These are phyloP conservation scores for Tilletia walkeri DNA, from an alignment of 1,284 basidiomycete genomes.

Conservation along the genomic window DNA sequence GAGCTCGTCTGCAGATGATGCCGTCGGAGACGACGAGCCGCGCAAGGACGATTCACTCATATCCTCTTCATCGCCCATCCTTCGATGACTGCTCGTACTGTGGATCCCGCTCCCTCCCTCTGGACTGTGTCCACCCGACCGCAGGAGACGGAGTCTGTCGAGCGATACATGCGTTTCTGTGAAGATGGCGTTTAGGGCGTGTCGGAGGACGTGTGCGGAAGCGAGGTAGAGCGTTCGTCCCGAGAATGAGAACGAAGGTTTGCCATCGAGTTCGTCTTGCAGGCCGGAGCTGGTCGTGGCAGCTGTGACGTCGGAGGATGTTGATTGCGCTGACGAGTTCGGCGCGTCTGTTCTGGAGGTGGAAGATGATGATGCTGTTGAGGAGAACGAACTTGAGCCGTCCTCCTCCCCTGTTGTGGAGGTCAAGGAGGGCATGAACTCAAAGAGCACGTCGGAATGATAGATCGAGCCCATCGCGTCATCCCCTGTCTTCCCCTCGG, in stretches of 20 bases:
- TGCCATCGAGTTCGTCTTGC: slow-evolving; percentile 11
- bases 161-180: slow-evolving; percentile 34
- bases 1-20: slow-evolving; percentile 31
- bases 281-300: background rate
- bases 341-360: background rate
- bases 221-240: slow-evolving; percentile 46
- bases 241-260: slow-evolving; percentile 40
- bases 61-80: too few relatives aligned
- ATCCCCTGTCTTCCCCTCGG: background rate
- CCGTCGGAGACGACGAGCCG: background rate
- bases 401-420: too few relatives aligned
- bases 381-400: background rate
- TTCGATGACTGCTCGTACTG: too few relatives aligned
- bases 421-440: slow-evolving; percentile 28
- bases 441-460: slow-evolving; percentile 41
- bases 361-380: background rate
- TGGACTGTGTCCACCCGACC: background rate
- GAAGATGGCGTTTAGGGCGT: slow-evolving; percentile 43
- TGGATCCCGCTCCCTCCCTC: too few relatives aligned
- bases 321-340: background rate
- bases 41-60: too few relatives aligned
- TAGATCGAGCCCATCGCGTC: slow-evolving; percentile 25
- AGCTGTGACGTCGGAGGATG: background rate
- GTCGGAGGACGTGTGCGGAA: slow-evolving; percentile 41
- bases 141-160: slow-evolving; percentile 25